These are phyloP conservation scores for Blastobotrys peoriensis DNA, from an alignment of 805 yeast genomes.

Conservation along the genomic window DNA sequence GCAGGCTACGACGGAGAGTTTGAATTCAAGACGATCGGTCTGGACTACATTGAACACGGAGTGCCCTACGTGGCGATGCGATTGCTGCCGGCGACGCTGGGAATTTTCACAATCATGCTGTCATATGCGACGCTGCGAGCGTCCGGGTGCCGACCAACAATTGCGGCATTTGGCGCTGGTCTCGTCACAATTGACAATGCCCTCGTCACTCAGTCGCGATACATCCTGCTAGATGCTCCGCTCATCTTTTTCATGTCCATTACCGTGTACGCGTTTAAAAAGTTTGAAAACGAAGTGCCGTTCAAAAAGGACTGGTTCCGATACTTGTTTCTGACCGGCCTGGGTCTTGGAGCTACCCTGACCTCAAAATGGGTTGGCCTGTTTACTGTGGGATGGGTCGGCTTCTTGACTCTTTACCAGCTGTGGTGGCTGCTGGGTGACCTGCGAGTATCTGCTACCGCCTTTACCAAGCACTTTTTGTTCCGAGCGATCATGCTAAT, in stretches of 20 bases:
- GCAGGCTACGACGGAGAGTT: constrained; percentile 48
- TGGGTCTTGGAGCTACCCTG: constrained; percentile 47
- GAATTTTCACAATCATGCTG: constrained; percentile 47
- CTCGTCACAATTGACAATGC: constrained; percentile 61
- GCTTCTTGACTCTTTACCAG: constrained; percentile 41
- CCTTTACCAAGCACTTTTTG: constrained; percentile 37
- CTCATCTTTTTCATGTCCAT: constrained; percentile 39
- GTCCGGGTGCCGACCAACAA: constrained; percentile 45
- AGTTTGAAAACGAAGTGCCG: constrained; percentile 40
- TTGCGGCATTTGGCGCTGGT: constrained; percentile 46
- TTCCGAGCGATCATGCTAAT: constrained; percentile 40
- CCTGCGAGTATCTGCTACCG: constrained; percentile 37
- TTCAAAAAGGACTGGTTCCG: constrained; percentile 49
- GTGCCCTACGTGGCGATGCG: constrained; percentile 54
- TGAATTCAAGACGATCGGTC: constrained; percentile 41
- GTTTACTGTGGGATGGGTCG: constrained; percentile 62
- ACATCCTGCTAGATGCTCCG: constrained; percentile 42
- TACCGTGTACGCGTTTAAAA: constrained; percentile 46
- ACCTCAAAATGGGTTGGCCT: constrained; percentile 70
- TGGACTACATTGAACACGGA: constrained; percentile 32
- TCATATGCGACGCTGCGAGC: constrained; percentile 51
- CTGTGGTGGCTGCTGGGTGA: constrained; percentile 73
- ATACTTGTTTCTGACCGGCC: constrained; percentile 41
- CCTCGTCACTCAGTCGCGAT: constrained; percentile 54
- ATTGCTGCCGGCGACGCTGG: constrained; percentile 48